Base-by-base conservation (phyloP, 371 early-diverging fungal genomes). In the Rhizopus arrhizus region DNA sequence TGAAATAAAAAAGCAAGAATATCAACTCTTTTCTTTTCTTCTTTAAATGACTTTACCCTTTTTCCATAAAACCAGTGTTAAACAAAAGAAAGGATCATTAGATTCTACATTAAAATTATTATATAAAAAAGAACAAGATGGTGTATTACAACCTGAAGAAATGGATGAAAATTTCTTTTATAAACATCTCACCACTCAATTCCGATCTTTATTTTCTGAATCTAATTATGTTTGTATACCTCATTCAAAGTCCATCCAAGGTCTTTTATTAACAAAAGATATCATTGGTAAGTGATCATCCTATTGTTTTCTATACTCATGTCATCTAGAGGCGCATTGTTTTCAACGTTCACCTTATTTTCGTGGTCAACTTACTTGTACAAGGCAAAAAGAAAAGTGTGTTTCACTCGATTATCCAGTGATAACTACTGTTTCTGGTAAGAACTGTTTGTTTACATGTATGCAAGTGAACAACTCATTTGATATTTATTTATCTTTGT, bases 271-370 rank as follows among this genome's bases (percentile, higher is more conserved):
- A 35, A 80, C 82, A 35, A 83, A 82, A 64, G 69, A 78, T 34
- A 83, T 83, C 58, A 79, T 84, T 45, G 83, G 86, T 86, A 75
- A 62, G 5, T n/a, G 22, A 41, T 9, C 48, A 46, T 5, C 48
- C 33, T 22, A 22, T 22, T 22, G 22, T 43, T 43, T 11, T 13
- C n/a, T 11, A 43, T 13, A 43, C 8, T 59, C 16, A 33, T 43
- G 13, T 43, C 5, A 13, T 43, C 10, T 74, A 86, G 86, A 86
- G 31, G 77, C 85, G 8, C 86, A 86, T 63, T 80, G 80, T 35
- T 79, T 82, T 65, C 81, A 72, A 29, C 75, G 78, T 0, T 86
- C 86, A 41, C 86, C 86, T 29, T 86, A 84, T 64, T 86, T 72
- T 53, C 75, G 72, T 52, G 83, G 76, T 31, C 86, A 86, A 69